A percentile compares a stretch with the other conserved stretches of the same genome.
These are phyloP conservation scores for baker's yeast (Saccharomyces cerevisiae) DNA, from an alignment of 805 yeast species.

Conservation along the genomic window DNA sequence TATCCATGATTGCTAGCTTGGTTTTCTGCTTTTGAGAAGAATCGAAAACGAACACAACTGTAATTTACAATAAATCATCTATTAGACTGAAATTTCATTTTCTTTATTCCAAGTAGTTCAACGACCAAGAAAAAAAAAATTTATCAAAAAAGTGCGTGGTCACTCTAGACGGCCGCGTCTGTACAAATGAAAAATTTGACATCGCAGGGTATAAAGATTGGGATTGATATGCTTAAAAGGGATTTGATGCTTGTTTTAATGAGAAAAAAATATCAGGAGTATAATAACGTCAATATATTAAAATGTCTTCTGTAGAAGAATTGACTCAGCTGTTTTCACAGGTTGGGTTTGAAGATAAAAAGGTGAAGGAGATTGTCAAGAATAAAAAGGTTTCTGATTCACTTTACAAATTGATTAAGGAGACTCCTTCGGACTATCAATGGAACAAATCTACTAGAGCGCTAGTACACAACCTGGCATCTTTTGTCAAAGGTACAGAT, in stretches of 20 bases:
- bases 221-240: not conserved
- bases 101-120: not conserved
- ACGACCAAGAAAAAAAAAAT: not conserved
- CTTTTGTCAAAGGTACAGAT: conserved; percentile 51
- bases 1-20: conserved; percentile 24
- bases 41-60: not conserved
- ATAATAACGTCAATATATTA: not conserved
- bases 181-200: not conserved
- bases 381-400: conserved; percentile 78
- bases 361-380: conserved; percentile 71
- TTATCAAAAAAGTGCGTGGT: not conserved
- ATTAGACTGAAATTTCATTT: not conserved
- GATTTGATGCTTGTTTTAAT: not conserved
- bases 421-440: conserved; percentile 28
- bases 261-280: not conserved
- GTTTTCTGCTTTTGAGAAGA: not conserved
- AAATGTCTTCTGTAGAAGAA: conserved; percentile 31
- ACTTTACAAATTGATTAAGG: conserved; percentile 49
- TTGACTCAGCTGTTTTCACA: conserved; percentile 28
- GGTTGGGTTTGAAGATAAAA: conserved; percentile 66
- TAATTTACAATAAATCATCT: not conserved
- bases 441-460: conserved; percentile 55
- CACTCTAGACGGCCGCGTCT: not conserved
- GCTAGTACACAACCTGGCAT: conserved; percentile 70
- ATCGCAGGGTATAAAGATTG: not conserved